Evolutionary conservation across 192 early-diverging fungal genomes (phyloP).

Genomic region (Phycomyces nitens): DNA sequence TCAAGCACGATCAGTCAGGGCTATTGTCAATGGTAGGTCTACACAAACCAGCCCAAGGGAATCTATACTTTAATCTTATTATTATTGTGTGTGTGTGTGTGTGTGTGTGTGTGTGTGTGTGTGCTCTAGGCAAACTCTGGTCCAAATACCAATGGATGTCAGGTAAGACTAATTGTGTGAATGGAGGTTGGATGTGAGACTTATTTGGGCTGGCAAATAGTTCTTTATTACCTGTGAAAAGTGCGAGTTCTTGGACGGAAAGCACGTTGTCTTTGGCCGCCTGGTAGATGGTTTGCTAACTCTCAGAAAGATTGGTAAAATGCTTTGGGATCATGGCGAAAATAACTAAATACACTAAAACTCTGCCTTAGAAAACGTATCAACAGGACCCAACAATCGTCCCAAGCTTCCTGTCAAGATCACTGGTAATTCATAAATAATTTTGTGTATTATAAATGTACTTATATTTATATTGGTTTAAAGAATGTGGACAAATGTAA

Average conservation of each 20-base stretch:
- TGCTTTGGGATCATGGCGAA: neutral
- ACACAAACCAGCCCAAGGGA: neutral
- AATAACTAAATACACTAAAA: neutral
- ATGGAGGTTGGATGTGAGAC: neutral
- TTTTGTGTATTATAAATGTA: too few relatives aligned
- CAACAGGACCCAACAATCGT: slow-evolving; percentile 79
- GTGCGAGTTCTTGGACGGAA: slow-evolving; percentile 82
- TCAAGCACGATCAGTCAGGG: slow-evolving; percentile 83
- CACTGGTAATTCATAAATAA: slow-evolving; percentile 38
- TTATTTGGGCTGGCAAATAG: slow-evolving; percentile 28
- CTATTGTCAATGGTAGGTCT: slow-evolving; percentile 78
- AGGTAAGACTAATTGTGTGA: slow-evolving; percentile 39
- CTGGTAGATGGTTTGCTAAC: slow-evolving; percentile 85
- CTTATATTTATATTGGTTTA: neutral
- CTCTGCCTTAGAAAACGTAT: slow-evolving; percentile 69
- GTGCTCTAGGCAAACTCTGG: slow-evolving; percentile 71
- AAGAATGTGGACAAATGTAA: slow-evolving; percentile 44
- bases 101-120: too few relatives aligned
- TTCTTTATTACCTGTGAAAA: slow-evolving; percentile 92
- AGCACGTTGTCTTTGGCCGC: slow-evolving; percentile 87
- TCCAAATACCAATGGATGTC: slow-evolving; percentile 82
- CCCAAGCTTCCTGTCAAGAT: slow-evolving; percentile 85
- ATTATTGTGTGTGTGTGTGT: too few relatives aligned
- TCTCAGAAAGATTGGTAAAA: slow-evolving; percentile 72
- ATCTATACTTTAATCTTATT: too few relatives aligned